Evolutionary conservation across 257 asterid genomes (phyloP).

Genomic region (Gentiana dahurica): DNA sequence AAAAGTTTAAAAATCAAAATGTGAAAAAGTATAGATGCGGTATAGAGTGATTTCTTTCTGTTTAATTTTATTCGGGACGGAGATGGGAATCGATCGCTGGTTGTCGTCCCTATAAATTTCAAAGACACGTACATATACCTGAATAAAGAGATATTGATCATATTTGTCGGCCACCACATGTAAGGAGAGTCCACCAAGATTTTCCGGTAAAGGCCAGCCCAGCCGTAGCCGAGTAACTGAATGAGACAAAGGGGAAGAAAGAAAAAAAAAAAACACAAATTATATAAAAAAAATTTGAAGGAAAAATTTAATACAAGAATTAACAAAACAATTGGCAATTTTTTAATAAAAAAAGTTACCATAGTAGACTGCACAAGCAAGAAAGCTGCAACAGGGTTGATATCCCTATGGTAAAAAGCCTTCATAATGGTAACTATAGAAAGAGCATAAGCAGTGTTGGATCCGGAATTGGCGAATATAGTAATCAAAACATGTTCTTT

Average conservation of each 20-base stretch:
- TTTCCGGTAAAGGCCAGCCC: slow-evolving; percentile 59
- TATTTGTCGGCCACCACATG: slow-evolving; percentile 82
- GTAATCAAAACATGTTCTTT: slow-evolving; percentile 61
- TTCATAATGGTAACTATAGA: slow-evolving; percentile 33
- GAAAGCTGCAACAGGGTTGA: slow-evolving; percentile 37
- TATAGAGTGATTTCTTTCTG: too few species aligned
- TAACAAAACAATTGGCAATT: neutral
- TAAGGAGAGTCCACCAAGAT: slow-evolving; percentile 54
- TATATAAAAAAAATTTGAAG: too few species aligned
- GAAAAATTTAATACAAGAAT: too few species aligned
- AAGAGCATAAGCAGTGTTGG: slow-evolving; percentile 44
- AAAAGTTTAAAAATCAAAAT: too few species aligned
- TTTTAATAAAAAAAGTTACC: slow-evolving; percentile 18
- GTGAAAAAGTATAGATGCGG: too few species aligned
- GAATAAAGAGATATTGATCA: slow-evolving; percentile 49
- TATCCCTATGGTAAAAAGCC: slow-evolving; percentile 41
- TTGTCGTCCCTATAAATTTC: too few species aligned
- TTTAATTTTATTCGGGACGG: too few species aligned
- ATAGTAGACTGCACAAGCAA: slow-evolving; percentile 49
- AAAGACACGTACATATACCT: slow-evolving; percentile 24
- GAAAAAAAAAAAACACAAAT: neutral
- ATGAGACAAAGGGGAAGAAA: neutral
- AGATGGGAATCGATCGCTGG: too few species aligned
- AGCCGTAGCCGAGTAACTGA: slow-evolving; percentile 69
- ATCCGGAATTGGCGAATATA: slow-evolving; percentile 52